Evolutionary conservation across 2,329 filamentous ascomycete genomes (phyloP).

Genomic region (Pyrenophora seminiperda): DNA sequence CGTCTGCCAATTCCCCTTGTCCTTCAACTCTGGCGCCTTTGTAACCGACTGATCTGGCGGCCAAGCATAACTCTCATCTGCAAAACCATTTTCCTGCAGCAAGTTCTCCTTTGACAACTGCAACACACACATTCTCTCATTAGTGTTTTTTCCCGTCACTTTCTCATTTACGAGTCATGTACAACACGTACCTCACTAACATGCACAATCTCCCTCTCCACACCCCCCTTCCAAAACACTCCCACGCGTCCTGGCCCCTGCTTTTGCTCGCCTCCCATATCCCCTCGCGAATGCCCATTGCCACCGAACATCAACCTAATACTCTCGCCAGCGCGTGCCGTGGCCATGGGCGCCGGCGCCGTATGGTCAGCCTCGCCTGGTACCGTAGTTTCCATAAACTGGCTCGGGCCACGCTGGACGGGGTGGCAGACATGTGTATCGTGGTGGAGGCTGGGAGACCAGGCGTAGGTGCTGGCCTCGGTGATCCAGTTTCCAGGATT

Average conservation of each 20-base stretch:
- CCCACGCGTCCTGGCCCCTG: no score
- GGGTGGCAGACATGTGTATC: constrained; percentile 29
- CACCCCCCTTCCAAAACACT: constrained; percentile 27
- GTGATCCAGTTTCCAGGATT: constrained; percentile 33
- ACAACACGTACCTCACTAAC: constrained; percentile 26
- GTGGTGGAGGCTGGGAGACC: constrained; percentile 10
- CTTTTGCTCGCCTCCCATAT: constrained; percentile 13
- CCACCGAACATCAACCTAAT: constrained; percentile 36
- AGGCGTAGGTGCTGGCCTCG: constrained; percentile 27
- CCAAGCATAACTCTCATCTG: constrained; percentile 29
- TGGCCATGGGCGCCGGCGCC: constrained; percentile 28
- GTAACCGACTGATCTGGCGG: constrained; percentile 24
- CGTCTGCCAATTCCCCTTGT: constrained; percentile 38
- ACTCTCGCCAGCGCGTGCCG: constrained; percentile 14
- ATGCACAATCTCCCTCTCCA: constrained; percentile 29
- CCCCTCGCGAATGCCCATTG: constrained; percentile 34
- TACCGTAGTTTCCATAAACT: constrained; percentile 6
- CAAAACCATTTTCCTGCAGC: constrained; percentile 28
- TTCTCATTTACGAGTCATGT: no score
- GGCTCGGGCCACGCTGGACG: constrained; percentile 15
- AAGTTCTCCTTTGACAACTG: constrained; percentile 22
- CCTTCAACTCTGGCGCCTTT: constrained; percentile 25
- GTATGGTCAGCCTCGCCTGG: constrained; percentile 2
- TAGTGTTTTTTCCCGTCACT: no score
- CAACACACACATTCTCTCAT: not conserved